A percentile compares a stretch with the other conserved stretches of the same genome.
Evolutionary conservation across 768 basidiomycete species (phyloP).

Genomic region (Sarcomyxa edulis): DNA sequence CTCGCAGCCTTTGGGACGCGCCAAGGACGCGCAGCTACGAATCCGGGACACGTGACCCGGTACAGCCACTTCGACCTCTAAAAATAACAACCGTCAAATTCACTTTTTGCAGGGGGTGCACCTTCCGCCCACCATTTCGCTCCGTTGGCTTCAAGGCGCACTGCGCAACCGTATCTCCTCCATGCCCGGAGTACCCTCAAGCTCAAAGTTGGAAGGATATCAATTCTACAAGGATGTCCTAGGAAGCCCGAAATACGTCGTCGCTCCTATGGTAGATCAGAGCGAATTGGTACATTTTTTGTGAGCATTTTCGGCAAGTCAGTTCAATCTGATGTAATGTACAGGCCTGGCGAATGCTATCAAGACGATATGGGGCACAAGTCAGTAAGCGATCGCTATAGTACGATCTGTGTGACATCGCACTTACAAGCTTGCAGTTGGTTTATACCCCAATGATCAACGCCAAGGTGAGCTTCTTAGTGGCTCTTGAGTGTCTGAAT

Average conservation of each 20-base stretch:
- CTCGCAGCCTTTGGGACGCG: too few relatives aligned
- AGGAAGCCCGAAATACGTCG: conserved; percentile 82
- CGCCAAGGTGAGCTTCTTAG: conserved; percentile 53
- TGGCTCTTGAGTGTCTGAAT: too few relatives aligned
- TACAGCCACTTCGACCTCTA: too few relatives aligned
- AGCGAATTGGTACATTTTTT: conserved; percentile 76
- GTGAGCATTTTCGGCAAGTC: conserved; percentile 2
- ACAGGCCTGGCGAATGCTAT: conserved; percentile 87
- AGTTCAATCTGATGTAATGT: not conserved
- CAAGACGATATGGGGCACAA: conserved; percentile 78
- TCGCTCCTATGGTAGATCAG: conserved; percentile 99
- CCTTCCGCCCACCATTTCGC: too few relatives aligned
- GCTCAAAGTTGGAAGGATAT: conserved; percentile 61
- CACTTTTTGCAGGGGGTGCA: too few relatives aligned
- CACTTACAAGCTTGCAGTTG: conserved; percentile 37
- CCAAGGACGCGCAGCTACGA: too few relatives aligned
- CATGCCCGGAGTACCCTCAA: not conserved
- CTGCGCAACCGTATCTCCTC: not conserved
- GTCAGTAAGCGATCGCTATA: conserved; percentile 34
- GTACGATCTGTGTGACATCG: not conserved
- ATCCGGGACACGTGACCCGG: too few relatives aligned
- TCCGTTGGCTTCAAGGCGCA: too few relatives aligned
- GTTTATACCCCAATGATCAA: conserved; percentile 99
- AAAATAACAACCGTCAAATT: too few relatives aligned
- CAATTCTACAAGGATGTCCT: conserved; percentile 78